Conservation (phyloP, 129 eudicot genomes). For the Smallanthus sonchifolius region DNA sequence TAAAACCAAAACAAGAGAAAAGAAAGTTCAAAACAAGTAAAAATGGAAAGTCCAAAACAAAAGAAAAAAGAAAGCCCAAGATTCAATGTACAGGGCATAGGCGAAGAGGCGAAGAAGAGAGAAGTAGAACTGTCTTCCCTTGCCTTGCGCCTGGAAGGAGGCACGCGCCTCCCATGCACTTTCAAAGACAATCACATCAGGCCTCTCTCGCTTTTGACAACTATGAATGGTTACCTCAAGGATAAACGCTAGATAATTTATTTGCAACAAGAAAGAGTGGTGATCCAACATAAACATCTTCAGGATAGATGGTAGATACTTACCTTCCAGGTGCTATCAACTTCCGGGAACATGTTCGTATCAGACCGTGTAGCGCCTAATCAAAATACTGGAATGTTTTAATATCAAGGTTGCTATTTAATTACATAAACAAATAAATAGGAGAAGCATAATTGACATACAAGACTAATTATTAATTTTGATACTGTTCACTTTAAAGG, state of each 20-base stretch:
- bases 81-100: not conserved
- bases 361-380: conserved; percentile 64
- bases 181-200: not conserved
- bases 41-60: not conserved
- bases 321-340: conserved; percentile 95
- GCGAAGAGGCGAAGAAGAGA: not conserved
- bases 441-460: not conserved
- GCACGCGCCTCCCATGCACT: not conserved
- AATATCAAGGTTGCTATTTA: not conserved
- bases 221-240: not conserved
- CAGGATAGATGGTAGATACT: conserved; percentile 20
- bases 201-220: not conserved
- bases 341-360: conserved; percentile 82
- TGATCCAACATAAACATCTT: conserved; percentile 1
- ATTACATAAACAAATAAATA: not conserved
- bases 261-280: not conserved
- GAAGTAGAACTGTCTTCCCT: not conserved
- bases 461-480: not conserved
- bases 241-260: not conserved
- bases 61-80: not conserved
- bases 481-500: not conserved
- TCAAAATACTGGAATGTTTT: conserved; percentile 6
- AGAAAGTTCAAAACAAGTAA: not conserved
- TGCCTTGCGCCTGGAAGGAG: not conserved
- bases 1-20: not conserved